Evolutionary conservation across 306 rosid genomes (phyloP).

Genomic region (Cercis canadensis): DNA sequence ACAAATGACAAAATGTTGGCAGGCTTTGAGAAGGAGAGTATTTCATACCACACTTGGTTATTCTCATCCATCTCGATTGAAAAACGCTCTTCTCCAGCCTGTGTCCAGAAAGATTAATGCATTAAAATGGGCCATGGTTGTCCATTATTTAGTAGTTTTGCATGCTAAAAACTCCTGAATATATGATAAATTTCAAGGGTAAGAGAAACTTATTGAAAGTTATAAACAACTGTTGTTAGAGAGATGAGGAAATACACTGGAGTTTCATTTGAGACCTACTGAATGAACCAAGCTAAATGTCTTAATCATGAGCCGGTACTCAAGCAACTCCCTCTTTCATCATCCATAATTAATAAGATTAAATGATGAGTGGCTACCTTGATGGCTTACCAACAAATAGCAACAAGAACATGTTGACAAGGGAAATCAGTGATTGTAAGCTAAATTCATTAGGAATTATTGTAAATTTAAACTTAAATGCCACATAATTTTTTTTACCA

Average conservation of each 20-base stretch:
- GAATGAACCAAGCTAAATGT: not conserved
- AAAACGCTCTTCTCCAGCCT: conserved; percentile 97
- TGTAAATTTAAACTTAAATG: not conserved
- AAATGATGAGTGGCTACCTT: not conserved
- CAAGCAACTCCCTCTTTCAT: not conserved
- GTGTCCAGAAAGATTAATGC: conserved; percentile 37
- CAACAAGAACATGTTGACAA: not conserved
- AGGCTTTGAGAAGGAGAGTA: conserved; percentile 90
- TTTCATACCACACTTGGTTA: conserved; percentile 93
- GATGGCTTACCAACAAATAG: not conserved
- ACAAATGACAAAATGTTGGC: conserved; percentile 74
- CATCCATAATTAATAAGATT: conserved; percentile 1
- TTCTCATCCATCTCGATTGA: conserved; percentile 82
- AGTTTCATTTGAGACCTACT: not conserved
- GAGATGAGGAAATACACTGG: conserved; percentile 5
- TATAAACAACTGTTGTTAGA: not conserved
- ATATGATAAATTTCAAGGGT: conserved; percentile 15
- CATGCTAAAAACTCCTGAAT: conserved; percentile 18
- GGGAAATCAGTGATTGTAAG: not conserved
- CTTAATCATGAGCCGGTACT: not conserved
- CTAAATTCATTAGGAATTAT: not conserved
- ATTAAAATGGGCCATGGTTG: not conserved
- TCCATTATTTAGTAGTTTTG: not conserved
- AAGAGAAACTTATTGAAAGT: conserved; percentile 15
- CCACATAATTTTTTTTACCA: not conserved